Base-by-base conservation (phyloP, 2,329 filamentous ascomycete genomes). In the Neophaeococcomyces aloes region DNA sequence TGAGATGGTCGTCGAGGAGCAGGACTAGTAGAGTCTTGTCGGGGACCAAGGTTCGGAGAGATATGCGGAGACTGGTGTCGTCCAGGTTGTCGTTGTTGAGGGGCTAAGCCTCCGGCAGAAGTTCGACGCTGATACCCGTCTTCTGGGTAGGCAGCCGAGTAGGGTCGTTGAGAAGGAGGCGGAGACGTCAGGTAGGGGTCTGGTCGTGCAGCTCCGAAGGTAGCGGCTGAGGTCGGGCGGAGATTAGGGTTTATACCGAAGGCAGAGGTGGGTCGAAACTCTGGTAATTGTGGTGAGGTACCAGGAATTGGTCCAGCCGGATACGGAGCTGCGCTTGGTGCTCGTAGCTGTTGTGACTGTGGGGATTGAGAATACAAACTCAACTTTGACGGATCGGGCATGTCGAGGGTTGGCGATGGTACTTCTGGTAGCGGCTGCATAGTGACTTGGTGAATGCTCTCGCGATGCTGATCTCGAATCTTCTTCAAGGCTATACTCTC, bases 401-500 rank as follows among this genome's bases (percentile, higher is more conserved):
- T 70, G 50, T 70, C 62, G 7, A 69, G 53, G 11, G 61, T 63
- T 38, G 68, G 35, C 29, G 46, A 34, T 4, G 38, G 39, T 21
- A 47, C 49, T 42, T 54, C 66, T 7, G 61, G 57, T 6, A 65
- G 55, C 4, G 63, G 60, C 29, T 65, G 65, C 49, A 74, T 65
- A 39, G 64, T 54, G 14, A 66, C 65, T 3, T 66, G 65, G 37
- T 58, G 25, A 32, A 37, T 44, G 27, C 32, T 18, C 34, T 43
- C 81, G 13, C 81, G 82, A 56, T 86, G 78, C 52, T 82, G 78
- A 3, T 79, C 86, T 63, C 83, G 94, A 68, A 98, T 96, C 42
- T 83, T 78, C 39, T 78, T 82, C 52, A 98, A 78, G 0, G 91
- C 88, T 32, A 93, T 81, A 44, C 87, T 86, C 62, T 96, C 89